Conservation (phyloP, 2,329 filamentous ascomycete species). For the Phaeosphaeriaceae sp. region DNA sequence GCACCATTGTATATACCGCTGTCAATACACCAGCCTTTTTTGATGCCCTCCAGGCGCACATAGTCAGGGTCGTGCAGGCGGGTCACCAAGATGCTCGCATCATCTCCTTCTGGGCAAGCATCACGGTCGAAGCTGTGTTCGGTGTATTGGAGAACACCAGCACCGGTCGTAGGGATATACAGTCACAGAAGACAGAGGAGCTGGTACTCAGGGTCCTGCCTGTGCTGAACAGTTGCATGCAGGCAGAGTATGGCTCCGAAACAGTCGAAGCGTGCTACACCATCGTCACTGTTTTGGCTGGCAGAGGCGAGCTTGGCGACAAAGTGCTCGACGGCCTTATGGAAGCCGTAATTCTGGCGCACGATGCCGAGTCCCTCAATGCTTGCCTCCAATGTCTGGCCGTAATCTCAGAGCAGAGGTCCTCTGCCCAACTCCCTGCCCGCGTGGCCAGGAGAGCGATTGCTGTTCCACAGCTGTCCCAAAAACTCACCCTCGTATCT, state of each 20-base stretch:
- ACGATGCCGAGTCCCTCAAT: slow-evolving; percentile 74
- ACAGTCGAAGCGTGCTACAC: slow-evolving; percentile 90
- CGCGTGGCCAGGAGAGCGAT: slow-evolving; percentile 74
- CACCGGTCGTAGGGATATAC: slow-evolving; percentile 77
- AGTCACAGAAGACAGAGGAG: slow-evolving; percentile 81
- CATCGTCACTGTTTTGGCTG: slow-evolving; percentile 83
- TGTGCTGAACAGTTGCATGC: slow-evolving; percentile 78
- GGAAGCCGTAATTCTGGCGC: slow-evolving; percentile 82
- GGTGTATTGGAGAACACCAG: slow-evolving; percentile 79
- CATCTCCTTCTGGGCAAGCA: slow-evolving; percentile 88
- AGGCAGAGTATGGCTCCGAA: slow-evolving; percentile 76
- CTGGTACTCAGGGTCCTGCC: slow-evolving; percentile 72
- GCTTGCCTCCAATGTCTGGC: slow-evolving; percentile 81
- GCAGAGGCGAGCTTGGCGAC: slow-evolving; percentile 81
- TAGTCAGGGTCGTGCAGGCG: slow-evolving; percentile 74
- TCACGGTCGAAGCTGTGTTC: slow-evolving; percentile 84
- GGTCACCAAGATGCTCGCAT: slow-evolving; percentile 78
- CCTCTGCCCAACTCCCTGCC: slow-evolving; percentile 71
- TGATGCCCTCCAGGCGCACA: slow-evolving; percentile 77
- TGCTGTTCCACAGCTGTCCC: slow-evolving; percentile 67
- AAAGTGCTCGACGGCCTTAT: slow-evolving; percentile 83
- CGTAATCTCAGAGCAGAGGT: slow-evolving; percentile 81
- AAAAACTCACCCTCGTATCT: slow-evolving; percentile 67
- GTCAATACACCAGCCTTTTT: slow-evolving; percentile 80
- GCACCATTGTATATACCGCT: slow-evolving; percentile 83